A percentile compares a stretch with the other conserved stretches of the same genome.
Conservation (phyloP, 2,329 filamentous ascomycete species). For the Venturia carpophila region DNA sequence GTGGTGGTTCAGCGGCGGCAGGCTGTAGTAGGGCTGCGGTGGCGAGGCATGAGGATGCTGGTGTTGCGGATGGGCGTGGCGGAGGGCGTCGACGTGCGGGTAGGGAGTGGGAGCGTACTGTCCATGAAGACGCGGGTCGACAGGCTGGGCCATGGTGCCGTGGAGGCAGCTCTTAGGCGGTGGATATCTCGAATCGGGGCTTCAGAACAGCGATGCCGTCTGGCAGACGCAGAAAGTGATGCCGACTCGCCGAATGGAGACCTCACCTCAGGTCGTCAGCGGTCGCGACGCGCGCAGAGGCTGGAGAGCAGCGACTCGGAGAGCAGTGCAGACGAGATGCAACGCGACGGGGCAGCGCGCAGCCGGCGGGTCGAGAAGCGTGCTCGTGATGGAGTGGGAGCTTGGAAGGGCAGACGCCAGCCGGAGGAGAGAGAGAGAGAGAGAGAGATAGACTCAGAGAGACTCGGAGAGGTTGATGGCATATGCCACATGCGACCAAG, state of each 20-base stretch:
- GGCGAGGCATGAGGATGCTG: slow-evolving; percentile 1
- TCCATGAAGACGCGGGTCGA: neutral
- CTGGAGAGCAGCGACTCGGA: neutral
- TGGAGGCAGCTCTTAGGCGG: neutral
- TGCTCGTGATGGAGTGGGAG: neutral
- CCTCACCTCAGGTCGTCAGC: neutral
- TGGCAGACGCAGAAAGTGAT: neutral
- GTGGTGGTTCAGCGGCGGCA: neutral
- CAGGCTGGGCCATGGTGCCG: neutral
- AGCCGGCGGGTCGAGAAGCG: neutral
- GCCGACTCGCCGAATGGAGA: neutral
- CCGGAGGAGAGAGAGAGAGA: neutral
- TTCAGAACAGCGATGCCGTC: neutral
- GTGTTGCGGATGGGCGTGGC: neutral
- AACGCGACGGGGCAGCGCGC: neutral
- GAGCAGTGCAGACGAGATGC: neutral
- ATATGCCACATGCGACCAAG: too few species aligned
- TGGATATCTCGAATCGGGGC: slow-evolving; percentile 2
- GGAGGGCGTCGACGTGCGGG: neutral
- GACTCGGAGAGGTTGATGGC: too few species aligned
- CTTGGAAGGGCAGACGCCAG: neutral
- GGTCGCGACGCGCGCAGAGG: neutral
- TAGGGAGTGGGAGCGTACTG: slow-evolving; percentile 2
- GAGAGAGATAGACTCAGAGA: too few species aligned
- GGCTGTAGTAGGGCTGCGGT: slow-evolving; percentile 7